Percentiles rank a stretch among this genome's conserved stretches.
Conservation (phyloP, 108 stramenopile genomes). For the Nitzschia palea region DNA sequence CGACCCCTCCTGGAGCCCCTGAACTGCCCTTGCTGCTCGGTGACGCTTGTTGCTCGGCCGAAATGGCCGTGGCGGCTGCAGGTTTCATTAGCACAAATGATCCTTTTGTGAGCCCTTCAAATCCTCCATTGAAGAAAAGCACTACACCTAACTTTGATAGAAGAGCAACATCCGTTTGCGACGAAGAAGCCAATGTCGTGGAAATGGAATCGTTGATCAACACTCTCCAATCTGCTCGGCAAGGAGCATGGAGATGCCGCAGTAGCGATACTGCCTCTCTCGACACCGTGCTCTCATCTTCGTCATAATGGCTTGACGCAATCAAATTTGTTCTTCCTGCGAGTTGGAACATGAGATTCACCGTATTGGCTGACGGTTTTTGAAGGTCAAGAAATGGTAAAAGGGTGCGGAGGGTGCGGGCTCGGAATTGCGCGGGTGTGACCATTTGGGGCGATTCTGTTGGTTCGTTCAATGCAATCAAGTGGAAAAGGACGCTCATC, state of each 20-base stretch:
- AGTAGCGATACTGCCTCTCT: constrained; percentile 58
- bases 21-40: constrained; percentile 30
- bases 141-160: constrained; percentile 44
- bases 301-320: constrained; percentile 11
- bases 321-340: constrained; percentile 33
- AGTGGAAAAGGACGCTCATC: constrained; percentile 24
- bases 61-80: constrained; percentile 54
- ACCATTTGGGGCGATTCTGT: neutral
- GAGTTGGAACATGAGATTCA: constrained; percentile 47
- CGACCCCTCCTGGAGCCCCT: constrained; percentile 22
- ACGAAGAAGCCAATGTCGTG: neutral
- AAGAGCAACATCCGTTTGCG: neutral
- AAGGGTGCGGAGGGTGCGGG: constrained; percentile 61
- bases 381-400: constrained; percentile 37
- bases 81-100: constrained; percentile 73
- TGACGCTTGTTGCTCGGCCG: constrained; percentile 30
- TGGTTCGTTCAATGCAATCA: constrained; percentile 15
- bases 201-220: constrained; percentile 26
- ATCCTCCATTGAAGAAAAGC: constrained; percentile 67
- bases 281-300: constrained; percentile 32
- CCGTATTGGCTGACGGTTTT: constrained; percentile 31
- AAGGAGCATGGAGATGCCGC: constrained; percentile 51
- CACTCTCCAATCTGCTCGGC: constrained; percentile 28
- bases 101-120: constrained; percentile 37
- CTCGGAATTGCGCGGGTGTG: constrained; percentile 38